Conservation (phyloP, 192 early-diverging fungal species). For the Coemansia sp. region DNA sequence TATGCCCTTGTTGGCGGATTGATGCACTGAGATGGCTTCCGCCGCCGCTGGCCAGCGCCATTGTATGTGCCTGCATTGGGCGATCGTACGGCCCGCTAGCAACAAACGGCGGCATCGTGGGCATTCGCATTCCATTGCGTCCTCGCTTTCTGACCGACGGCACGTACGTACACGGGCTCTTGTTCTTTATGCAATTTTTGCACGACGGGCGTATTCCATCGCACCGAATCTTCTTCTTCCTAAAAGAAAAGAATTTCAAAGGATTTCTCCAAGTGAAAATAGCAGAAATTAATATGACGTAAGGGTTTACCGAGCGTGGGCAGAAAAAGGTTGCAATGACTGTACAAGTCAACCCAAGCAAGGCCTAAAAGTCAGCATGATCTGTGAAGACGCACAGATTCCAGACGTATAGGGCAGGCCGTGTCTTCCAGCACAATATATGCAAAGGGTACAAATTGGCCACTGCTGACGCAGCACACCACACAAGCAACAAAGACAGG, state of each 20-base stretch:
- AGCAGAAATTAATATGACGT: not conserved
- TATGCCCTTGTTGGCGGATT: slow-evolving; percentile 16
- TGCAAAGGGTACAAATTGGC: slow-evolving; percentile 2
- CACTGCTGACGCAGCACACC: not conserved
- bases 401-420: not conserved
- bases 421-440: slow-evolving; percentile 5
- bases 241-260: not conserved
- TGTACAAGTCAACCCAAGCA: slow-evolving; percentile 1
- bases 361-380: slow-evolving; percentile 2
- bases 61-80: slow-evolving; percentile 16
- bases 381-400: not conserved
- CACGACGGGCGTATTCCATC: slow-evolving; percentile 53
- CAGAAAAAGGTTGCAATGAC: not conserved
- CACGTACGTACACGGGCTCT: slow-evolving; percentile 40
- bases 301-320: slow-evolving; percentile 1
- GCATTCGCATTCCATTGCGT: slow-evolving; percentile 31
- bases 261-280: not conserved
- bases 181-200: slow-evolving; percentile 50
- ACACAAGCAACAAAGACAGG: not conserved
- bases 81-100: slow-evolving; percentile 27
- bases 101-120: slow-evolving; percentile 23
- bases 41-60: slow-evolving; percentile 14
- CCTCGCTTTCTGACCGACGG: slow-evolving; percentile 46
- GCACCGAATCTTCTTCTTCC: slow-evolving; percentile 53
- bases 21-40: slow-evolving; percentile 3